phyloP scores from a whole-genome alignment of 2,329 filamentous ascomycete genomes.

The Diaporthe sp. region DNA sequence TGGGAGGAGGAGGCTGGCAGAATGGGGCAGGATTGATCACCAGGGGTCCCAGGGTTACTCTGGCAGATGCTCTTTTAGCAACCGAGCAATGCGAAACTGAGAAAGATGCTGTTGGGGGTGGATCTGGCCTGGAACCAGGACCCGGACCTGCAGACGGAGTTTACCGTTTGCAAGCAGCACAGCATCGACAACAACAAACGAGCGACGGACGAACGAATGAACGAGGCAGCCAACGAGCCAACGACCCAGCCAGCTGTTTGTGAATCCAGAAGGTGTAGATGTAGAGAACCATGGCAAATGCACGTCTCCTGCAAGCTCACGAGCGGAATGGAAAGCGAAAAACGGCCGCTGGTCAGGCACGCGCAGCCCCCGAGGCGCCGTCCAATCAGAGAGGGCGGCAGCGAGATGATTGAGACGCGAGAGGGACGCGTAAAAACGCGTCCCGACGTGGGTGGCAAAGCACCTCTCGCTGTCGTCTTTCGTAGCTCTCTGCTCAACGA shows the following conservation, averaged over 20 bases:
- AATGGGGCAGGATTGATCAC: neutral
- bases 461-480: neutral
- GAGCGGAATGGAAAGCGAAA: neutral
- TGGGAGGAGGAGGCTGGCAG: neutral
- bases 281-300: constrained; percentile 8
- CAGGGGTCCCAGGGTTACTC: constrained; percentile 3
- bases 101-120: constrained; percentile 35
- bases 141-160: constrained; percentile 21
- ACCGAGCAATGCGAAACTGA: constrained; percentile 22
- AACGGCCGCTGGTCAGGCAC: constrained; percentile 12
- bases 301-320: neutral
- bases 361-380: neutral
- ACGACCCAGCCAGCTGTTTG: neutral
- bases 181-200: neutral
- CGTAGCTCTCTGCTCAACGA: neutral
- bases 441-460: neutral
- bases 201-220: neutral
- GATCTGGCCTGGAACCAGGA: constrained; percentile 17
- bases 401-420: constrained; percentile 4
- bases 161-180: constrained; percentile 26
- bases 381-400: constrained; percentile 7
- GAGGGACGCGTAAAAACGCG: constrained; percentile 21
- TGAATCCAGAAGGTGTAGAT: constrained; percentile 1
- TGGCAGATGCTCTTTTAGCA: constrained; percentile 16
- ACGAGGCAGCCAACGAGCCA: neutral